Percentiles rank a stretch among this genome's conserved stretches.
Evolutionary conservation across 768 basidiomycete species (phyloP).

Genomic region (Solioccasus polychromus): DNA sequence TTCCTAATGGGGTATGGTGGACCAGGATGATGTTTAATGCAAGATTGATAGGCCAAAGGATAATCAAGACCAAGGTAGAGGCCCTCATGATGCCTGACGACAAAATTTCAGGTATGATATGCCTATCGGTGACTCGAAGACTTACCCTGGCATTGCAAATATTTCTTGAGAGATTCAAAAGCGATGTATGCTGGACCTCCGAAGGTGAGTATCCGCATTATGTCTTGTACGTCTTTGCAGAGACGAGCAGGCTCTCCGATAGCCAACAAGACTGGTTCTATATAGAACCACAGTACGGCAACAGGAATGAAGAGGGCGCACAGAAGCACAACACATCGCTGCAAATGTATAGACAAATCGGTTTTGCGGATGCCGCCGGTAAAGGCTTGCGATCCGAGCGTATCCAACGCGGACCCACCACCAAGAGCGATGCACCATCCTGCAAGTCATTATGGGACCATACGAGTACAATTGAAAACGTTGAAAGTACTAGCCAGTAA

Average conservation of each 20-base stretch:
- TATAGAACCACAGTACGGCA: constrained; percentile 58
- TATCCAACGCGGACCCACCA: constrained; percentile 77
- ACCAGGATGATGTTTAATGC: constrained; percentile 58
- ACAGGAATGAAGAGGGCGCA: constrained; percentile 66
- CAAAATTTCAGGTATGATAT: background rate
- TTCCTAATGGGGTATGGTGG: constrained; percentile 58
- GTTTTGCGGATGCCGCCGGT: constrained; percentile 58
- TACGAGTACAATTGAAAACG: constrained; percentile 23
- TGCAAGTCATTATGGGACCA: constrained; percentile 54
- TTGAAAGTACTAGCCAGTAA: constrained; percentile 60
- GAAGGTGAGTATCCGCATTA: constrained; percentile 60
- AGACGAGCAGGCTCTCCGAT: constrained; percentile 61
- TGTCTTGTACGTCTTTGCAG: constrained; percentile 58
- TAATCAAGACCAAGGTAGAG: constrained; percentile 60
- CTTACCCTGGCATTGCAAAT: constrained; percentile 75
- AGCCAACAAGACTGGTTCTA: constrained; percentile 56
- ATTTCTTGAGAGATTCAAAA: constrained; percentile 77
- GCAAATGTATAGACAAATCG: constrained; percentile 68
- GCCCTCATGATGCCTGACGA: constrained; percentile 69
- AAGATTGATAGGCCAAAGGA: constrained; percentile 66
- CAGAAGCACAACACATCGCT: constrained; percentile 63
- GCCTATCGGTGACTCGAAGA: background rate
- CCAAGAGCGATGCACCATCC: constrained; percentile 78
- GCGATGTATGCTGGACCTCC: constrained; percentile 73
- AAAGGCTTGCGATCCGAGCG: constrained; percentile 74